phyloP scores from a whole-genome alignment of 805 yeast species.

The Metschnikowia peoriensis region DNA sequence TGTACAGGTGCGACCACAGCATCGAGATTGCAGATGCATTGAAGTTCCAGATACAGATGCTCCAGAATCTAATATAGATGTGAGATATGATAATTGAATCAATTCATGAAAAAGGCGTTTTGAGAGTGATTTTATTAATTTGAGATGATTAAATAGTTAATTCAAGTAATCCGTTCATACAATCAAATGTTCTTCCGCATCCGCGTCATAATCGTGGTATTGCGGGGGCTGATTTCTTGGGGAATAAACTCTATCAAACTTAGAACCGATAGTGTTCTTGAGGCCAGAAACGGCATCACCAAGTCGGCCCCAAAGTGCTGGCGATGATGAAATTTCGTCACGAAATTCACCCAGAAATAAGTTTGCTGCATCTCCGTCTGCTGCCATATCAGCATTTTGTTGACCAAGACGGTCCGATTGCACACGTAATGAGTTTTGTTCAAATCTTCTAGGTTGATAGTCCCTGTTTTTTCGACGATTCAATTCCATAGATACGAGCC shows the following conservation, averaged over 20 bases:
- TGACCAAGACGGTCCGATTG: no score
- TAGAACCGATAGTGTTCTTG: constrained; percentile 18
- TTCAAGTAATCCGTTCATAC: constrained; percentile 16
- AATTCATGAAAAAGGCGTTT: no score
- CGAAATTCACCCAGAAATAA: background rate
- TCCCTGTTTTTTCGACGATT: constrained; percentile 21
- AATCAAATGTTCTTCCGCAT: constrained; percentile 33
- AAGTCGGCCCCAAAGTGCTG: constrained; percentile 27
- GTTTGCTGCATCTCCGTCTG: background rate
- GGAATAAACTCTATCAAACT: constrained; percentile 8
- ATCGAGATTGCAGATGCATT: background rate
- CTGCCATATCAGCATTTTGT: background rate
- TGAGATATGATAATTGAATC: background rate
- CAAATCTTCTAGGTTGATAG: background rate
- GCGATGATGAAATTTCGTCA: background rate
- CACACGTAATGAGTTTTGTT: constrained; percentile 20
- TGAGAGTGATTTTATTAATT: no score
- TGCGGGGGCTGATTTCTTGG: constrained; percentile 33
- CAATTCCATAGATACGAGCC: constrained; percentile 37
- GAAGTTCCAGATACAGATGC: no score
- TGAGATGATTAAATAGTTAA: background rate
- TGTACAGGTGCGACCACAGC: constrained; percentile 4
- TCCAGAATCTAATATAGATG: no score
- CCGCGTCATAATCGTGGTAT: constrained; percentile 32
- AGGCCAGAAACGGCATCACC: constrained; percentile 26